A percentile compares a stretch with the other conserved stretches of the same genome.
Conservation (phyloP, 352 stramenopile species). For the Phytophthora foliorum region DNA sequence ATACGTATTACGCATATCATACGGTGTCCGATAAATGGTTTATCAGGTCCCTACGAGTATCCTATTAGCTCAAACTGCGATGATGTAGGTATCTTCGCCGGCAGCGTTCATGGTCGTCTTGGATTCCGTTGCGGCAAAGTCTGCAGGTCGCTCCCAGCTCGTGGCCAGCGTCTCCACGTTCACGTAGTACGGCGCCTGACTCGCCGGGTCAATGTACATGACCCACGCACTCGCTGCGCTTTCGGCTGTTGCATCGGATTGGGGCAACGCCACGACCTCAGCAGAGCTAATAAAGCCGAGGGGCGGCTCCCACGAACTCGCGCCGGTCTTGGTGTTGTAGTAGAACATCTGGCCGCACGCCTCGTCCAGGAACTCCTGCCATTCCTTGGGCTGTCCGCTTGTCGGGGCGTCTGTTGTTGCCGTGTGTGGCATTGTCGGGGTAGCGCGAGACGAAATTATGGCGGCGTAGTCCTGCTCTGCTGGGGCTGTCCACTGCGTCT, state of each 20-base stretch:
- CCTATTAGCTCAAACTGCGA: constrained; percentile 37
- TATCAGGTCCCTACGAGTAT: constrained; percentile 13
- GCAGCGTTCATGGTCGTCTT: constrained; percentile 6
- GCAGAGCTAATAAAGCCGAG: neutral
- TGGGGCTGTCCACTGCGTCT: constrained; percentile 56
- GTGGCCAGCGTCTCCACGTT: constrained; percentile 60
- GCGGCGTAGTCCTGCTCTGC: constrained; percentile 18
- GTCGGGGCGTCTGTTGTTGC: constrained; percentile 11
- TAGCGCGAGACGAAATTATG: constrained; percentile 18
- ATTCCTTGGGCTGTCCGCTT: constrained; percentile 32
- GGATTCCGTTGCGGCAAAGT: constrained; percentile 19
- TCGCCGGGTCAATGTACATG: constrained; percentile 59
- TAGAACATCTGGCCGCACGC: constrained; percentile 70
- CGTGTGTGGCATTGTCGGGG: neutral
- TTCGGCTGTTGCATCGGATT: constrained; percentile 20
- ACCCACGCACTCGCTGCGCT: constrained; percentile 40
- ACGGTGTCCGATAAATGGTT: constrained; percentile 4
- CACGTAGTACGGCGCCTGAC: constrained; percentile 59
- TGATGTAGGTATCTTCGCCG: constrained; percentile 59
- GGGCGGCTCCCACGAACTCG: constrained; percentile 68
- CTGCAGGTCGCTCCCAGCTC: constrained; percentile 55
- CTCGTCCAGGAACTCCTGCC: constrained; percentile 72
- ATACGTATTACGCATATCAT: neutral
- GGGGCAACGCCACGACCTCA: constrained; percentile 13
- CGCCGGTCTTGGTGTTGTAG: constrained; percentile 70